Evolutionary conservation across 371 early-diverging fungal genomes (phyloP).

Genomic region (Mortierella sp.): DNA sequence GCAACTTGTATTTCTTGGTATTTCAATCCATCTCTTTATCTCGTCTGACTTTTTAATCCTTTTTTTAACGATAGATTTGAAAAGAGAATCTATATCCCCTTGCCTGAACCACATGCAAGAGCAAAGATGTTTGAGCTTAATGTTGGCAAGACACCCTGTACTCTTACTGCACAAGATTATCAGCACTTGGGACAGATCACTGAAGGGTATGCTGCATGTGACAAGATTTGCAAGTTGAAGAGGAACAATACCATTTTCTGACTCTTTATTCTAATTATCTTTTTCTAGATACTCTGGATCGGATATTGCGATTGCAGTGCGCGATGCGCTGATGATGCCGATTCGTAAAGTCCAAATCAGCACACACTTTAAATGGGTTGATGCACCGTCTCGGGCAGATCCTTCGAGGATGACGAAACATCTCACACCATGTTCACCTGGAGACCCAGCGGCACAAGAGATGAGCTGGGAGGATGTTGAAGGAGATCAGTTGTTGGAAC

Average conservation of each 20-base stretch:
- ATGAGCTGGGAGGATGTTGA: slow-evolving; percentile 92
- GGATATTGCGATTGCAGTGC: slow-evolving; percentile 93
- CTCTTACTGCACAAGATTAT: slow-evolving; percentile 78
- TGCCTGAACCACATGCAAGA: slow-evolving; percentile 93
- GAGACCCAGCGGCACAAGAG: slow-evolving; percentile 89
- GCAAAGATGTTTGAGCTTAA: slow-evolving; percentile 92
- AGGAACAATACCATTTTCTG: no score
- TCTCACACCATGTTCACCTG: slow-evolving; percentile 96
- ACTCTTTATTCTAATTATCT: slow-evolving; percentile 26
- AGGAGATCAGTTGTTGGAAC: slow-evolving; percentile 91
- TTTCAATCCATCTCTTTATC: neutral
- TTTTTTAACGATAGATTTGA: slow-evolving; percentile 83
- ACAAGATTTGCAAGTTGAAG: neutral
- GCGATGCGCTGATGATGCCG: slow-evolving; percentile 97
- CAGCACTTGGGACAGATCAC: slow-evolving; percentile 82
- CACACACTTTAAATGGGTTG: slow-evolving; percentile 94
- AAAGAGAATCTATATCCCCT: slow-evolving; percentile 96
- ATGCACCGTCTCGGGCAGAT: slow-evolving; percentile 76
- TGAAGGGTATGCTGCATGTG: slow-evolving; percentile 73
- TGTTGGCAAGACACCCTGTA: slow-evolving; percentile 91
- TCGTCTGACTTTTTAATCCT: neutral
- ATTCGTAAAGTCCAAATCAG: slow-evolving; percentile 96
- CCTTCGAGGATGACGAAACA: slow-evolving; percentile 64
- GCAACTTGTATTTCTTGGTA: neutral
- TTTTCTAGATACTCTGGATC: slow-evolving; percentile 86